Evolutionary conservation across 2,329 filamentous ascomycete genomes (phyloP), one percentile per base, ranked within the genome.

Genomic region (Aureobasidium musti): DNA sequence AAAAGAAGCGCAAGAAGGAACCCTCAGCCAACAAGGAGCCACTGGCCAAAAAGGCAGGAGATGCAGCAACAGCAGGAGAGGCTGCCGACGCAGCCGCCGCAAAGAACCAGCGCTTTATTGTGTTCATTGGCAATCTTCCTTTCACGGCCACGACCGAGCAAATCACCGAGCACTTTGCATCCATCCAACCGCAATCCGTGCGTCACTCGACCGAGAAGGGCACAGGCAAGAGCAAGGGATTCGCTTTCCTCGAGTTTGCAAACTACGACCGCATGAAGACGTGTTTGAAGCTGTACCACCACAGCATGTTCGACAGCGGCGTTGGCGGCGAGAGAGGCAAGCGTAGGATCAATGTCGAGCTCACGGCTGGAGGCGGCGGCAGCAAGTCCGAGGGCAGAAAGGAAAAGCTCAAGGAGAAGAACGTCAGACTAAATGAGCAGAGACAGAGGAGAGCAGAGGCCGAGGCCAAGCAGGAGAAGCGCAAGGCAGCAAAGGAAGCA

Each of bases 211-310:
- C 88, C 63, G 85, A 90, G 73, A 87, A 87, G 71, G 81, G 87
- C 70, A 83, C 85, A 14, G 82, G 81, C 65, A 86, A 87, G 70
- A 89, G 86, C 74, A 89, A 89, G 71, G 91, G 92, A 41, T 89
- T 90, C 73, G 92, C 91, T 6, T 96, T 97, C 77, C 82, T 98
- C 72, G 94, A 98, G 78, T 98, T 97, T 75, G 87, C 87, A 70
- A 85, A 87, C 71, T 96, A 89, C 79, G 90, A 93, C 78, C 87
- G 90, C 75, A 96, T 97, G 92, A 91, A 96, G 82, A 95, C 91
- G 37, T 96, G 92, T 75, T 83, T 98, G 68, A 91, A 93, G 78
- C 87, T 92, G 70, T 94, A 94, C 79, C 93, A 98, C 79, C 93
- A 97, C 80, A 90, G 87, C 68, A 84, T 84, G 70, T 96, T 97